Base-by-base conservation (phyloP, 2,329 filamentous ascomycete genomes). In the Hypoxylon sp. region DNA sequence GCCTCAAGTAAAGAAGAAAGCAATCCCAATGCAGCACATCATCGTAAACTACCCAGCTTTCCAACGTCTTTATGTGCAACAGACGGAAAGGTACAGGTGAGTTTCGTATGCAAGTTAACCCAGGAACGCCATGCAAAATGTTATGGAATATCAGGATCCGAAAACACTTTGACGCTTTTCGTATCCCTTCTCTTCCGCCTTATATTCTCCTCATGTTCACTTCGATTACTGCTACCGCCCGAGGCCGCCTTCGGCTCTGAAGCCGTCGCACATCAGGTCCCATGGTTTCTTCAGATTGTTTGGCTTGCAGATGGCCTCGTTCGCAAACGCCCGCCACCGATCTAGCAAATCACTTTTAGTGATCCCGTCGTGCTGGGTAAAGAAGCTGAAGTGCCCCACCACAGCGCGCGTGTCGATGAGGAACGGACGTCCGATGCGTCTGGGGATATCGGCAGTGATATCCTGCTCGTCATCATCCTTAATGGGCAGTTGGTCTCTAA, bases 321-420 rank as follows among this genome's bases (percentile, higher is more conserved):
- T 76, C 0, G 85, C 86, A 74, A 84, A 87, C 1, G 80, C 78
- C 12, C 80, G 78, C 71, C 87, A 88, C 30, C 86, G 78, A 36
- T 82, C 79, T 7, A 88, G 74, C 14, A 87, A 76, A 69, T 88
- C 85, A 0, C 85, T 87, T 52, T 78, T 75, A n/a, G 80, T 79
- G 57, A 87, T 76, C 3, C 77, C 75, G 7, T 79, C 78, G 6
- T 76, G 70, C 64, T 82, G 79, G 6, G 77, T 78, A 9, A 75
- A 77, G 56, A 84, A 84, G 64, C 81, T 82, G 69, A 85, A 87
- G 72, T 88, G 85, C 3, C 80, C 81, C 2, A 82, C 85, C 7
- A 88, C 73, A 1, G 83, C 82, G 58, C 82, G 80, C 4, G 84
- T 85, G 71, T 87, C 84, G 14, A 87, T 83, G 14, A 84, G 78